Percentiles rank a stretch among this genome's conserved stretches.
Evolutionary conservation across 202 grass and related monocot species (phyloP).

Genomic region (Bolboschoenoplectus hybrid): DNA sequence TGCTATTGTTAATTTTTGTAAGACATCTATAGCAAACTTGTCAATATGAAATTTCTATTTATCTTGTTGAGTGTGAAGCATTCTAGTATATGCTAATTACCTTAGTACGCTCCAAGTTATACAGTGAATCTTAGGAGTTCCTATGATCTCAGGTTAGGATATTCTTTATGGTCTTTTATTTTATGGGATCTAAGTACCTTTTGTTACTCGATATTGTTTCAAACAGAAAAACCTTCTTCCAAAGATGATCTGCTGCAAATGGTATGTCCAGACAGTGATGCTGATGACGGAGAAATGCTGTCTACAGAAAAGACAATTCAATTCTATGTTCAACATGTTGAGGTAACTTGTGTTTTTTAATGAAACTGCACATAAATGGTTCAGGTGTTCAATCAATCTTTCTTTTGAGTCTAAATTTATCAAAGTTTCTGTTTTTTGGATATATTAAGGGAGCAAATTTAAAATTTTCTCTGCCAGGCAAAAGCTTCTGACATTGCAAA

Average conservation of each 20-base stretch:
- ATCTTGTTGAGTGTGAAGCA: neutral
- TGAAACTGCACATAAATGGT: neutral
- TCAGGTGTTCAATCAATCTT: neutral
- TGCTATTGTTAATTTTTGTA: neutral
- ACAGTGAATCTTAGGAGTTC: neutral
- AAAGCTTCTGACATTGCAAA: neutral
- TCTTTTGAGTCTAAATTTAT: neutral
- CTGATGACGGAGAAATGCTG: conserved; percentile 26
- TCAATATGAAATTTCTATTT: neutral
- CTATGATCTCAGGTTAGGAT: neutral
- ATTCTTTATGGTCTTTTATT: neutral
- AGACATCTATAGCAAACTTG: neutral
- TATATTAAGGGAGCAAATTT: conserved; percentile 14
- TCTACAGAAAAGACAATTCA: conserved; percentile 18
- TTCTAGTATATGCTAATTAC: neutral
- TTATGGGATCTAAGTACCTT: neutral
- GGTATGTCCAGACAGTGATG: conserved; percentile 19
- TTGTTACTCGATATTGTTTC: neutral
- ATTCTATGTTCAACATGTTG: conserved; percentile 9
- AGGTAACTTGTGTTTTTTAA: conserved; percentile 25
- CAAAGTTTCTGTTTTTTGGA: conserved; percentile 5
- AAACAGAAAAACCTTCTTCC: neutral
- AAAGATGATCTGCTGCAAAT: conserved; percentile 22
- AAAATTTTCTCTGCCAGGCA: conserved; percentile 13
- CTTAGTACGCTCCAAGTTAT: neutral